Evolutionary conservation across 169 alveolate species (phyloP).

Genomic region (Eimeria brunetti): DNA sequence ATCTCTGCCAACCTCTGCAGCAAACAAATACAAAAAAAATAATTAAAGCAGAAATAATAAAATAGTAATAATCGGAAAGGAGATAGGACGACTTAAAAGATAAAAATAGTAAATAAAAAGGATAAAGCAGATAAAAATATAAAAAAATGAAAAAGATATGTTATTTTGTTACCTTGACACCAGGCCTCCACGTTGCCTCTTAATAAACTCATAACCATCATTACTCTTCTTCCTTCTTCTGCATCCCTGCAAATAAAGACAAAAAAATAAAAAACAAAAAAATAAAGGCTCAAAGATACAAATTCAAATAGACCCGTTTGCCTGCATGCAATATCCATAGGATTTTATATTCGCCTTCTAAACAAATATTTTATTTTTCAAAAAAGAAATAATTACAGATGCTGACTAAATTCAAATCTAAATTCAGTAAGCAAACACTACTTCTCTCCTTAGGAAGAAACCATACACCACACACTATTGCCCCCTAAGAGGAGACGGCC

Average conservation of each 20-base stretch:
- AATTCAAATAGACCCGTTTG: not conserved
- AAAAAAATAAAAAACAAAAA: not conserved
- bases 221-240: constrained; percentile 18
- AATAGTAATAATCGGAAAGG: too few species aligned
- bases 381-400: not conserved
- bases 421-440: not conserved
- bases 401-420: not conserved
- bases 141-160: not conserved
- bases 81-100: not conserved
- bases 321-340: constrained; percentile 84
- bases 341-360: constrained; percentile 84
- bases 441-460: not conserved
- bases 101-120: not conserved
- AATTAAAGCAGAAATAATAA: not conserved
- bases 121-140: not conserved
- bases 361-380: constrained; percentile 77
- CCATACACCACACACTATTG: not conserved
- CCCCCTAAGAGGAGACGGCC: not conserved
- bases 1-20: not conserved
- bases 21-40: not conserved
- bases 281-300: not conserved
- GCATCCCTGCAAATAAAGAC: not conserved
- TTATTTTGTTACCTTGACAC: not conserved
- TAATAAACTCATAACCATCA: constrained; percentile 11
- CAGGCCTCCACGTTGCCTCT: constrained; percentile 27